Conservation (phyloP, 2,329 filamentous ascomycete genomes). For the Ophiostoma sp. region DNA sequence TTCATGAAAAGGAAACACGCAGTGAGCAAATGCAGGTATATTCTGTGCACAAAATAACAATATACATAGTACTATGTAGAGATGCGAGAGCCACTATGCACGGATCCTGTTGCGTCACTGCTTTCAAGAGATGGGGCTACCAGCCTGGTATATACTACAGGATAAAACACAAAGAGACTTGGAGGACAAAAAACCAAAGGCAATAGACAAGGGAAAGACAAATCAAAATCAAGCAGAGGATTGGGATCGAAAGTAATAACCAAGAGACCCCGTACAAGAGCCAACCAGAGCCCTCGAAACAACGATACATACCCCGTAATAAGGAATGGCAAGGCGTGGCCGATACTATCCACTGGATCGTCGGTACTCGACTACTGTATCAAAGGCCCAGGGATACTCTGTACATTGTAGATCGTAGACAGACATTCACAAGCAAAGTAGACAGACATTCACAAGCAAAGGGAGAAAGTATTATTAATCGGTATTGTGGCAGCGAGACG, state of each 20-base stretch:
- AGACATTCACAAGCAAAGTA: background rate
- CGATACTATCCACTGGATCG: background rate
- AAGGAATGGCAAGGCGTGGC: background rate
- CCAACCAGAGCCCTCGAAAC: background rate
- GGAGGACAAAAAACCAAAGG: background rate
- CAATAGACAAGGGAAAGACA: background rate
- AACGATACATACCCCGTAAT: background rate
- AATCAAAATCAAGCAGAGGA: background rate
- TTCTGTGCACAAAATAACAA: background rate
- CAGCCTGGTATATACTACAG: background rate
- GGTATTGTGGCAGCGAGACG: background rate
- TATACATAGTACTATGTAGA: too few relatives aligned
- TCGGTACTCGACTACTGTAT: background rate
- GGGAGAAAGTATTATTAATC: background rate
- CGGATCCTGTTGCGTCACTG: background rate
- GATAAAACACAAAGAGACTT: background rate
- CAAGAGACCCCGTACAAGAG: background rate
- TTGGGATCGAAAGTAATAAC: background rate
- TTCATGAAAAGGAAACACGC: too few relatives aligned
- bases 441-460: background rate
- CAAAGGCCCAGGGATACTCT: too few relatives aligned
- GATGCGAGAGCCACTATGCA: background rate
- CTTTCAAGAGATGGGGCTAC: background rate
- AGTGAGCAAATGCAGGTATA: too few relatives aligned
- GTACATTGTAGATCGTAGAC: too few relatives aligned